Evolutionary conservation across 768 basidiomycete species (phyloP), one percentile per base, ranked within the genome.

Genomic region (Saitozyma podzolica): DNA sequence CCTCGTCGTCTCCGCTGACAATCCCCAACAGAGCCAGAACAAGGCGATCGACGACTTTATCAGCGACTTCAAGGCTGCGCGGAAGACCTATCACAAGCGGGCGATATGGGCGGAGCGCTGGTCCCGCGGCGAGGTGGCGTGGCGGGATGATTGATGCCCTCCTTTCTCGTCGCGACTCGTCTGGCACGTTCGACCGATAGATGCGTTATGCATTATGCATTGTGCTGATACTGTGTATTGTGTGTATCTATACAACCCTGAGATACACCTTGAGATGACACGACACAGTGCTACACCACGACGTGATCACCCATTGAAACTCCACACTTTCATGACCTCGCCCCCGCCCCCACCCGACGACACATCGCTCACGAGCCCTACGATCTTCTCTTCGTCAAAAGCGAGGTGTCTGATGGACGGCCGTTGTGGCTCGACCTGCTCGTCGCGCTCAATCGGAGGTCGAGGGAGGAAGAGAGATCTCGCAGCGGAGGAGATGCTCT

Each of bases 1-100:
- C 29, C 13, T 3, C 11, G 13, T 11, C 13, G 45, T 47, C 11
- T 13, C 13, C n/a, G 11, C 13, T 47, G 6, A 47, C 45, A 17
- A 11, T 11, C n/a, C n/a, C 11, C 45, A 47, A 1, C 57, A 69
- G 67, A 58, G 57, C 41, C 63, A 74, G 66, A 67, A 58, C 59
- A 72, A 68, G 67, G 89, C 90, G 41, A 84, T 93, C 20, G 93
- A 96, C 62, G 86, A 88, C 50, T 98, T 97, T 67, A 85, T 96
- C 56, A 87, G 83, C 70, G 87, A 91, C 69, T 96, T 94, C 81
- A 91, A 88, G 73, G 91, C 92, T 56, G 77, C 87, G 47, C 82
- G 95, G 67, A 94, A 91, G 80, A 83, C 84, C n/a, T 97, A 92
- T 79, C 94, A 98, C 78, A 96, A 95, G 80, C 84, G 94, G 16